Percentiles rank a stretch among this genome's conserved stretches.
These are phyloP conservation scores for Tilletia walkeri DNA, from an alignment of 1,284 basidiomycete genomes.

Conservation along the genomic window DNA sequence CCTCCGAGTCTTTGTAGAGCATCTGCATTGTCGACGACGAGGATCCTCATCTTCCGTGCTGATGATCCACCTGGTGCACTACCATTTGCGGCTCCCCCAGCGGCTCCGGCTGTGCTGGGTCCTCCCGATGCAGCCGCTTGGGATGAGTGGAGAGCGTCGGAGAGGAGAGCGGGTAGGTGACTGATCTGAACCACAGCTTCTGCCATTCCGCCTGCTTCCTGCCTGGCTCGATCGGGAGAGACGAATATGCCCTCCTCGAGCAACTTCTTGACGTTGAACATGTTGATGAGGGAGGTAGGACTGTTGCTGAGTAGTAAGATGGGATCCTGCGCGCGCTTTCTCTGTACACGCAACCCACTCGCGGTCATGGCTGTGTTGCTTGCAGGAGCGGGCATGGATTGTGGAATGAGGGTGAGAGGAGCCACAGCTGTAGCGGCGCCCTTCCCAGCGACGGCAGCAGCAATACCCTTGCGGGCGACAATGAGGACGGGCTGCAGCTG, in stretches of 20 bases:
- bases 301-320: conserved; percentile 97
- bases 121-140: not conserved
- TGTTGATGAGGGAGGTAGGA: conserved; percentile 88
- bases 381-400: conserved; percentile 1
- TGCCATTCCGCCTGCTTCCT: conserved; percentile 41
- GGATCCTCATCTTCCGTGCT: conserved; percentile 63
- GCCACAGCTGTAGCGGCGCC: conserved; percentile 4
- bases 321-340: conserved; percentile 62
- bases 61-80: conserved; percentile 22
- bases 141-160: not conserved
- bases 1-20: conserved; percentile 82
- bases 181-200: conserved; percentile 46
- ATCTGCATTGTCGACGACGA: conserved; percentile 88
- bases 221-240: conserved; percentile 42
- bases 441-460: conserved; percentile 23
- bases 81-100: not conserved
- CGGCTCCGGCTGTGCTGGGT: not conserved
- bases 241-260: conserved; percentile 80
- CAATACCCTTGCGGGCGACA: conserved; percentile 30
- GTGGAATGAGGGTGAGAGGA: conserved; percentile 10
- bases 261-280: conserved; percentile 95
- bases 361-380: not conserved
- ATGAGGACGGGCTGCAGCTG: conserved; percentile 14
- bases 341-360: not conserved
- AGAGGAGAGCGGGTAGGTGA: conserved; percentile 20